These are phyloP conservation scores for Saccharomyces hybrid DNA, from an alignment of 1,139 yeast genomes.

Conservation along the genomic window DNA sequence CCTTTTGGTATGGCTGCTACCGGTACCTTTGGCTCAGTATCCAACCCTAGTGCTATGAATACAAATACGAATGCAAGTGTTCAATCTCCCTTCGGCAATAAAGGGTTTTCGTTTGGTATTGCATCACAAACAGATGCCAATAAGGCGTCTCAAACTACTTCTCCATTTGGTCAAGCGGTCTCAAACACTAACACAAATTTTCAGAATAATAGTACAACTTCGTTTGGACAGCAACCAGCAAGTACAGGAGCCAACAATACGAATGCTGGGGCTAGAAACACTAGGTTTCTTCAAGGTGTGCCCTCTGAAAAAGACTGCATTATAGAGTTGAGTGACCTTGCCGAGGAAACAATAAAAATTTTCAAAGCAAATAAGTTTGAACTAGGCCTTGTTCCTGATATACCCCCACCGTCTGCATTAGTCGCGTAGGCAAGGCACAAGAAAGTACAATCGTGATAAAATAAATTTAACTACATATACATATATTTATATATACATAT, in stretches of 20 bases:
- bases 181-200: not conserved
- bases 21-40: not conserved
- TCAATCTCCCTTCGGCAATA: not conserved
- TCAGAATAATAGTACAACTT: not conserved
- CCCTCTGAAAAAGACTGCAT: constrained; percentile 30
- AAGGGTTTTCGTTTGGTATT: not conserved
- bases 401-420: constrained; percentile 55
- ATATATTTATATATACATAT: not conserved
- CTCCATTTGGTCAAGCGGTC: constrained; percentile 10
- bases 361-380: constrained; percentile 48
- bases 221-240: not conserved
- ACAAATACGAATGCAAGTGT: not conserved
- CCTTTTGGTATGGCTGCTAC: constrained; percentile 11
- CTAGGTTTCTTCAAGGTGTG: constrained; percentile 33
- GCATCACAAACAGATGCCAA: constrained; percentile 5
- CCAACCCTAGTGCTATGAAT: not conserved
- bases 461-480: not conserved
- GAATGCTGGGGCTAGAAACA: not conserved
- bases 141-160: constrained; percentile 2
- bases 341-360: constrained; percentile 39
- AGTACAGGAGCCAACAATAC: not conserved
- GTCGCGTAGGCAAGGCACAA: constrained; percentile 7
- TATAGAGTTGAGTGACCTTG: constrained; percentile 34
- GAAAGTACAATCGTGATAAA: not conserved
- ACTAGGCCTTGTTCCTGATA: constrained; percentile 69